phyloP scores from a whole-genome alignment of 2,329 filamentous ascomycete genomes.

The Colletotrichum sp. region DNA sequence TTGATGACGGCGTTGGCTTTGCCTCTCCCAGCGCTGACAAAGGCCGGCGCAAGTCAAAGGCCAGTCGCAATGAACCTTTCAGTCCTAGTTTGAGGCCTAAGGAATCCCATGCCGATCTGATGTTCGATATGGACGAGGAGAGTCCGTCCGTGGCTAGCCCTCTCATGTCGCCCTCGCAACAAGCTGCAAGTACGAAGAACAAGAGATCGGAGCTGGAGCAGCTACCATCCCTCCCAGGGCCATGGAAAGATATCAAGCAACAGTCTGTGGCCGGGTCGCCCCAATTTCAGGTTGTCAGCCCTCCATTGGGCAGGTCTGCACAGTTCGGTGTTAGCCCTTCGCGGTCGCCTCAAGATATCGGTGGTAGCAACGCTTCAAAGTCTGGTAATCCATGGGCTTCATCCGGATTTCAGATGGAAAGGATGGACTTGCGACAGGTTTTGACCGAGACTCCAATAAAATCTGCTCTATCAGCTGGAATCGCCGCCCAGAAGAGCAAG shows the following conservation, averaged over 20 bases:
- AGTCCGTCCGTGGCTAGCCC: conserved; percentile 40
- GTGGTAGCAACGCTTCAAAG: neutral
- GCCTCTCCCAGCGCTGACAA: conserved; percentile 48
- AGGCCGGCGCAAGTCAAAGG: conserved; percentile 50
- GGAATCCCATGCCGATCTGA: conserved; percentile 75
- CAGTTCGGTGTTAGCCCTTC: neutral
- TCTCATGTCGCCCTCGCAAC: conserved; percentile 4
- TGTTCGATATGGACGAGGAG: conserved; percentile 95
- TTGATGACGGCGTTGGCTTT: conserved; percentile 64
- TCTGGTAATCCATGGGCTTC: conserved; percentile 55
- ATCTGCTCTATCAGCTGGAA: conserved; percentile 58
- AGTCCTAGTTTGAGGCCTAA: conserved; percentile 74
- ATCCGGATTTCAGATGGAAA: conserved; percentile 59
- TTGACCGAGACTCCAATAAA: conserved; percentile 65
- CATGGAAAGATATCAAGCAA: conserved; percentile 43
- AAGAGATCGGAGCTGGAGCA: neutral
- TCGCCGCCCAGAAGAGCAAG: conserved; percentile 55
- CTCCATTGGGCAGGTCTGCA: neutral
- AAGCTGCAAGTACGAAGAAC: neutral
- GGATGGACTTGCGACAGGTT: conserved; percentile 78
- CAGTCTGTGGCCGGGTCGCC: neutral
- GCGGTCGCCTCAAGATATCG: conserved; percentile 2
- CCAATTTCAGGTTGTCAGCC: neutral
- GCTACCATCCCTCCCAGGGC: conserved; percentile 33
- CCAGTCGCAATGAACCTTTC: conserved; percentile 57